Conservation (phyloP, 2,329 filamentous ascomycete species). For the Lachnellula cervina region DNA sequence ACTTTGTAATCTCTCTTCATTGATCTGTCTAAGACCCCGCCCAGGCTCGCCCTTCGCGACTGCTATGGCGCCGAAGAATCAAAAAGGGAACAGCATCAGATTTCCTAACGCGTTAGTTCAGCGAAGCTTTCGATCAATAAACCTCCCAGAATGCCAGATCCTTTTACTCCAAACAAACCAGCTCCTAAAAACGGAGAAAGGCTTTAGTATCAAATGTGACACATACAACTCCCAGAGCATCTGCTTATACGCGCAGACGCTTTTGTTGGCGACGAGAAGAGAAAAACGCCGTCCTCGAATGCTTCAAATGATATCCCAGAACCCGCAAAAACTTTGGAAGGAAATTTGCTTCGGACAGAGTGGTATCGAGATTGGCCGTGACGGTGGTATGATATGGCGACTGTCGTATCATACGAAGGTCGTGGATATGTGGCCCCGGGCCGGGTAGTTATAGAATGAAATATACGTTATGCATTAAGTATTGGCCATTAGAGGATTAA, state of each 20-base stretch:
- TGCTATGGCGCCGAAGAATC: slow-evolving; percentile 2
- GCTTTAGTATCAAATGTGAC: slow-evolving; percentile 20
- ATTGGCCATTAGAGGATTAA: slow-evolving; percentile 13
- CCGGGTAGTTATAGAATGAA: slow-evolving; percentile 14
- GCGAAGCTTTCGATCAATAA: slow-evolving; percentile 5
- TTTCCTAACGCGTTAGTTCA: neutral
- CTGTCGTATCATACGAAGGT: slow-evolving; percentile 9
- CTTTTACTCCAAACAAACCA: slow-evolving; percentile 27
- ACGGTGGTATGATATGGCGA: slow-evolving; percentile 14
- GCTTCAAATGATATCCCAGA: slow-evolving; percentile 15
- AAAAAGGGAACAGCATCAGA: slow-evolving; percentile 3
- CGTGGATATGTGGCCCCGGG: slow-evolving; percentile 14
- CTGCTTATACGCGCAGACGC: slow-evolving; percentile 18
- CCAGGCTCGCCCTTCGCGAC: neutral
- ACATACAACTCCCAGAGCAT: slow-evolving; percentile 22
- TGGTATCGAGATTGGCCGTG: slow-evolving; percentile 17
- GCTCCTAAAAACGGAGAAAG: slow-evolving; percentile 14
- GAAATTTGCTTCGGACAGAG: slow-evolving; percentile 11
- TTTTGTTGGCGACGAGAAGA: slow-evolving; percentile 12
- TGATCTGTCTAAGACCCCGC: slow-evolving; percentile 2
- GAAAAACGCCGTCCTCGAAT: slow-evolving; percentile 24
- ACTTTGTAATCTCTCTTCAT: slow-evolving; percentile 2
- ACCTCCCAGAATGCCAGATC: slow-evolving; percentile 21
- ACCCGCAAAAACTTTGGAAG: slow-evolving; percentile 12
- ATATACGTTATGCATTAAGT: slow-evolving; percentile 23